Evolutionary conservation across 2,329 filamentous ascomycete species (phyloP).

Genomic region (Helotiales sp.): DNA sequence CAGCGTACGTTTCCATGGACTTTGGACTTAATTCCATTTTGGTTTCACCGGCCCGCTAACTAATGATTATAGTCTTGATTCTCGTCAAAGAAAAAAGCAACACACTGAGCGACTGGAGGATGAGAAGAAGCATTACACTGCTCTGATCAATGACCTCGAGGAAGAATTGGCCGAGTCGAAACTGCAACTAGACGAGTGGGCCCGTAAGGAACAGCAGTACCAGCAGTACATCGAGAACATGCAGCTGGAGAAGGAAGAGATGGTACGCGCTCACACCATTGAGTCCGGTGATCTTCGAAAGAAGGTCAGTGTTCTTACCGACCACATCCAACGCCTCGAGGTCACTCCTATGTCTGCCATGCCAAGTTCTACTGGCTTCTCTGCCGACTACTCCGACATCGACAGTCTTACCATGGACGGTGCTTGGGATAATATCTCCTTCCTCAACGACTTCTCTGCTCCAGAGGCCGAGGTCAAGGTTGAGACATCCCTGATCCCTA

Average conservation of each 20-base stretch:
- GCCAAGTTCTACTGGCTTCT: conserved; percentile 62
- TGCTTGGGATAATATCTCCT: conserved; percentile 80
- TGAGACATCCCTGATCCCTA: conserved; percentile 50
- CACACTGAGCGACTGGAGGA: conserved; percentile 96
- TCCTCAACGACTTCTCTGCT: conserved; percentile 69
- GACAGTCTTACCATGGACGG: conserved; percentile 79
- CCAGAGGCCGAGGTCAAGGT: conserved; percentile 63
- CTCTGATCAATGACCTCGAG: conserved; percentile 74
- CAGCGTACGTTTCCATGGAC: conserved; percentile 69
- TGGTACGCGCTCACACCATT: conserved; percentile 83
- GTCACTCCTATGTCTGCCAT: conserved; percentile 52
- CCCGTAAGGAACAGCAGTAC: conserved; percentile 72
- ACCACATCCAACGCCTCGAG: conserved; percentile 71
- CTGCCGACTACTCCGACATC: conserved; percentile 76
- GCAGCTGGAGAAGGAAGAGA: conserved; percentile 85
- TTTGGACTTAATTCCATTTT: conserved; percentile 23
- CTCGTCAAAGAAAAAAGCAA: conserved; percentile 95
- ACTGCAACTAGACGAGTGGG: conserved; percentile 68
- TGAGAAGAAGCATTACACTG: conserved; percentile 90
- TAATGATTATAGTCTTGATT: conserved; percentile 70
- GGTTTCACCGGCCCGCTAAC: conserved; percentile 25
- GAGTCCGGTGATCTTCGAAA: conserved; percentile 91
- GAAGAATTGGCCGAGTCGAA: conserved; percentile 72
- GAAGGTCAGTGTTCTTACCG: conserved; percentile 81
- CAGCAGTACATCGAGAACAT: conserved; percentile 74